Evolutionary conservation across 208 protist genomes (phyloP), one percentile per base, ranked within the genome.

Genomic region (Leptomonas seymouri): DNA sequence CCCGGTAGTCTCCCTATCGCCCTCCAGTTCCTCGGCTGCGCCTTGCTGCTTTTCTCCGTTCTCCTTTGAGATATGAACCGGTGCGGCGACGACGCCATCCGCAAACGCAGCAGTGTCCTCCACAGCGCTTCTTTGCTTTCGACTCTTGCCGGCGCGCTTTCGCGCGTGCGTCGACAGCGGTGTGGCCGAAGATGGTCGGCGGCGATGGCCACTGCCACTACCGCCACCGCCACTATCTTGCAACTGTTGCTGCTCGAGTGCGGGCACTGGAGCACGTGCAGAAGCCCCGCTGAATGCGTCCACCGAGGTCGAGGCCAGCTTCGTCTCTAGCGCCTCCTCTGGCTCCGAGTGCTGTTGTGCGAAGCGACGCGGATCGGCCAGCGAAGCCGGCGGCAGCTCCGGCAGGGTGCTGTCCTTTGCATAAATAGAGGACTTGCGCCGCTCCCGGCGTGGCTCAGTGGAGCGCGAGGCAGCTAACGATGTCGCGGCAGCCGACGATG

Each of bases 1-100:
- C 28, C 14, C 46, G 30, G 62, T 55, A n/a, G 73, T 54, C 6
- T 84, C 80, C 31, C 82, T 76, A n/a, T 81, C 63, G 18, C 50
- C 67, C 20, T 56, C 48, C 5, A 9, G 80, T 21, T 82, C 75
- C 25, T 84, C 48, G 21, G 54, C 61, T 21, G 51, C 46, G 0
- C 1, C 44, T 28, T 25, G 56, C 57, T 45, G 49, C 39, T 54
- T 56, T 50, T 48, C 51, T 72, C 48, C 21, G 8, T 12, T 59
- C 12, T 39, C 34, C 34, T 39, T 39, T 9, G 34, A 3, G 34
- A 3, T 9, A 39, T 3, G 9, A 3, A 9, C n/a, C 1, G 18
- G 18, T 21, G n/a, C 23, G 44, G 58, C 23, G 11, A 55, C 23
- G 18, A 11, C 12, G n/a, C 57, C 20, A 20, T 46, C 58, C 16